A percentile compares a stretch with the other conserved stretches of the same genome.
phyloP scores from a whole-genome alignment of 108 stramenopile genomes.

The Mayamaea pseudoterrestris region DNA sequence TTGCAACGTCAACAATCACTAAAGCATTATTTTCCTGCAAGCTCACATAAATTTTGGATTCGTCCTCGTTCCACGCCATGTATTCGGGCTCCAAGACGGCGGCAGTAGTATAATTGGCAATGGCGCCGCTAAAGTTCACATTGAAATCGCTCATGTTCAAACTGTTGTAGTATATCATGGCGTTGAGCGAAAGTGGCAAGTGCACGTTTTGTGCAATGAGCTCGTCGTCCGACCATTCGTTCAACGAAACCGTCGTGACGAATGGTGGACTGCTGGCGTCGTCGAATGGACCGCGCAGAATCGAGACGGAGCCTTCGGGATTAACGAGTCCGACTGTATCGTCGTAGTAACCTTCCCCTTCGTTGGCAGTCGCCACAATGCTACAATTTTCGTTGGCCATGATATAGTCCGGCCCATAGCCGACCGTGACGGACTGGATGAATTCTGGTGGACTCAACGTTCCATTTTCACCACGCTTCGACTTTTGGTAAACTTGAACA shows the following conservation, averaged over 20 bases:
- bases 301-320: too few species aligned
- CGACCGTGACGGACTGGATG: too few species aligned
- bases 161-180: conserved; percentile 27
- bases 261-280: too few species aligned
- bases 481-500: too few species aligned
- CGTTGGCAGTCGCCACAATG: too few species aligned
- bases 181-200: conserved; percentile 24
- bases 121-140: neutral
- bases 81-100: conserved; percentile 30
- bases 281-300: too few species aligned
- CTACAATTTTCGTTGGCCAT: too few species aligned
- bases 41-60: conserved; percentile 23
- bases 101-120: conserved; percentile 20
- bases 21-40: conserved; percentile 43
- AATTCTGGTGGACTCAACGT: too few species aligned
- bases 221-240: conserved; percentile 22
- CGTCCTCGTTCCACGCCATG: conserved; percentile 25
- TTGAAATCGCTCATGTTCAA: conserved; percentile 12
- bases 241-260: conserved; percentile 2
- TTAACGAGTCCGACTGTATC: too few species aligned
- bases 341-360: too few species aligned
- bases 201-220: conserved; percentile 19
- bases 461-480: too few species aligned
- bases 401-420: too few species aligned
- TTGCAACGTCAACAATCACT: conserved; percentile 20